Percentiles rank a stretch among this genome's conserved stretches.
Evolutionary conservation across 1,284 basidiomycete species (phyloP).

Genomic region (Singerocomus inundabilis): DNA sequence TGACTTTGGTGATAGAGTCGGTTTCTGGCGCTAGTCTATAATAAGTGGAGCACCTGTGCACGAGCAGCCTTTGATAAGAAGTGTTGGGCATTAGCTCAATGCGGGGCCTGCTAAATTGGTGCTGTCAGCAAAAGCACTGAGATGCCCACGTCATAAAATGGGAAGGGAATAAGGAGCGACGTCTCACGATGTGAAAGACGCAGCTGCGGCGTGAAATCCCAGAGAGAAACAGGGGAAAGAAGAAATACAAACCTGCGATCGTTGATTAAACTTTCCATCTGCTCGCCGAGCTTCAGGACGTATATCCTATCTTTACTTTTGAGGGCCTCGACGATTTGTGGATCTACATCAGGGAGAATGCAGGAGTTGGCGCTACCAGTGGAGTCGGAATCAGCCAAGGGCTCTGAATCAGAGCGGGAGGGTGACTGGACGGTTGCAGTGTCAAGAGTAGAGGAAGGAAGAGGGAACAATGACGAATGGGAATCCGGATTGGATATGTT

Average conservation of each 20-base stretch:
- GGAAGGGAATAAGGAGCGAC: slow-evolving; percentile 1
- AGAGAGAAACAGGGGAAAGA: slow-evolving; percentile 2
- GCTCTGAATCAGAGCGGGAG: slow-evolving; percentile 31
- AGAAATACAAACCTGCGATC: slow-evolving; percentile 68
- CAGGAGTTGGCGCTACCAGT: slow-evolving; percentile 16
- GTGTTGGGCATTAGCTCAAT: slow-evolving; percentile 65
- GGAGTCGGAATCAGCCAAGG: slow-evolving; percentile 28
- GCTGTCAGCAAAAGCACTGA: slow-evolving; percentile 18
- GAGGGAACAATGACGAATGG: slow-evolving; percentile 4
- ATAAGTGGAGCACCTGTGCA: slow-evolving; percentile 78
- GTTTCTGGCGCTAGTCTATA: slow-evolving; percentile 68
- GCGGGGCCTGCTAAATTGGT: slow-evolving; percentile 44
- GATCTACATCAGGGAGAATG: slow-evolving; percentile 51
- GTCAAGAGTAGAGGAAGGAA: slow-evolving; percentile 6
- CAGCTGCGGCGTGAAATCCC: not conserved
- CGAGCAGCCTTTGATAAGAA: slow-evolving; percentile 77
- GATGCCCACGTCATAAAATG: slow-evolving; percentile 1
- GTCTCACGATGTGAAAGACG: slow-evolving; percentile 4
- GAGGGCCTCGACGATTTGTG: slow-evolving; percentile 76
- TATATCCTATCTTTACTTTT: slow-evolving; percentile 81
- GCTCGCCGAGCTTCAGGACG: slow-evolving; percentile 78
- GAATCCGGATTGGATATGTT: slow-evolving; percentile 14
- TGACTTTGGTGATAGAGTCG: slow-evolving; percentile 61
- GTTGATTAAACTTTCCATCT: slow-evolving; percentile 72
- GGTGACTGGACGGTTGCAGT: slow-evolving; percentile 11